These are phyloP conservation scores for Dichomitus squalens DNA, from an alignment of 1,284 basidiomycete species.

Conservation along the genomic window DNA sequence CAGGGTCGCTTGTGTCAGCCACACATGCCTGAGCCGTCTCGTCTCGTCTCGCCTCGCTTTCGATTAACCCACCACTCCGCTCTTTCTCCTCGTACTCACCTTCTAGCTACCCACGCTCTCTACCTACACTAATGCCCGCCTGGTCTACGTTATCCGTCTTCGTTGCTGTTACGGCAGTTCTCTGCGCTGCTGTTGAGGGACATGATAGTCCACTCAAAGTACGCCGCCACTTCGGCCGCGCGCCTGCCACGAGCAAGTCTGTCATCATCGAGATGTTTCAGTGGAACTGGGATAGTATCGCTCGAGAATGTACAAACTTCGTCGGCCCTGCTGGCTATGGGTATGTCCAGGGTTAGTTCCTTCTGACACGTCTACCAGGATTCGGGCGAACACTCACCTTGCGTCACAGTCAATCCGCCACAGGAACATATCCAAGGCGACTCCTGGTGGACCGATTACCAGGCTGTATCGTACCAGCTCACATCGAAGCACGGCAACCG, in stretches of 20 bases:
- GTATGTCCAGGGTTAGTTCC: conserved; percentile 57
- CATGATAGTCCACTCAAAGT: neutral
- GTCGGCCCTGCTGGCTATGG: conserved; percentile 69
- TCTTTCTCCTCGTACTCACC: neutral
- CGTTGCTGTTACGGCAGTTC: conserved; percentile 1
- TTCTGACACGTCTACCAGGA: too few relatives aligned
- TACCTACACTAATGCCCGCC: conserved; percentile 9
- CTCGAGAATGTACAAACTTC: conserved; percentile 64
- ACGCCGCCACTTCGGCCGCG: conserved; percentile 7
- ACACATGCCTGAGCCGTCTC: too few relatives aligned
- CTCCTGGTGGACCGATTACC: conserved; percentile 75
- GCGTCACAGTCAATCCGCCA: conserved; percentile 47
- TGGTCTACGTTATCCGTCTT: conserved; percentile 12
- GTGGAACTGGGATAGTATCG: conserved; percentile 52
- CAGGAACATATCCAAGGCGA: conserved; percentile 50
- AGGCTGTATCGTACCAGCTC: conserved; percentile 64
- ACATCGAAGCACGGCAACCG: conserved; percentile 61
- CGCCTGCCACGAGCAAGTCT: conserved; percentile 18
- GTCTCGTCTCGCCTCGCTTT: too few relatives aligned
- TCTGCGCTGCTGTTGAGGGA: conserved; percentile 1
- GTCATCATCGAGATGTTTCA: conserved; percentile 40
- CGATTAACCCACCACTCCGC: too few relatives aligned
- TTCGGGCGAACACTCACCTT: neutral
- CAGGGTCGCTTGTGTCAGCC: too few relatives aligned
- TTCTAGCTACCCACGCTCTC: neutral